phyloP scores from a whole-genome alignment of 257 asterid species.

The Solanum sparsipilum region DNA sequence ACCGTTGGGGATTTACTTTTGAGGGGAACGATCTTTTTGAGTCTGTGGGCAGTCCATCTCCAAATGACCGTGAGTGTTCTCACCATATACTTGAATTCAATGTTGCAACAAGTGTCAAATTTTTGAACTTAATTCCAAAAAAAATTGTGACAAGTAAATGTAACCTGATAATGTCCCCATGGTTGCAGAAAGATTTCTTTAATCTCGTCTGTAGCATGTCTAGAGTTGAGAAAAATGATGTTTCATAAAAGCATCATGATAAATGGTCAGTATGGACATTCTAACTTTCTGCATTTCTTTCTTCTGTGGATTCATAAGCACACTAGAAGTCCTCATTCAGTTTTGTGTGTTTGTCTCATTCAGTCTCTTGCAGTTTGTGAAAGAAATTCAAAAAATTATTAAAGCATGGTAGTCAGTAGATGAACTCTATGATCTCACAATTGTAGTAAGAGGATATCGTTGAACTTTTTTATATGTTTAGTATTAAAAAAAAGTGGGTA shows the following conservation, averaged over 20 bases:
- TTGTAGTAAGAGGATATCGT: neutral
- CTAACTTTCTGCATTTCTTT: neutral
- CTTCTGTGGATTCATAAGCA: neutral
- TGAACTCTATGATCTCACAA: neutral
- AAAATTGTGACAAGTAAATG: neutral
- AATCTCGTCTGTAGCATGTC: neutral
- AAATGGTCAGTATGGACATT: neutral
- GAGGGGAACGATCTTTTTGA: constrained; percentile 78
- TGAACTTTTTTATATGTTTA: neutral
- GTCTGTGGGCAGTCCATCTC: constrained; percentile 26
- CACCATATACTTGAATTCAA: neutral
- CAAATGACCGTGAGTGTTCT: constrained; percentile 42
- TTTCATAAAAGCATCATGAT: neutral
- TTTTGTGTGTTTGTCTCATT: neutral
- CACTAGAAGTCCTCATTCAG: neutral
- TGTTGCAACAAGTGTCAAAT: neutral
- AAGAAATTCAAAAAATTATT: neutral
- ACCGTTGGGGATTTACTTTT: constrained; percentile 92
- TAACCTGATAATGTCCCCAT: neutral
- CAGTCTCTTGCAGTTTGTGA: neutral
- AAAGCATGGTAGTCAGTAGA: neutral
- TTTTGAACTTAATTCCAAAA: neutral
- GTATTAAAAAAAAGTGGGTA: neutral
- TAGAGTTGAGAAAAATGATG: neutral
- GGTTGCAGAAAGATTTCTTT: neutral